phyloP scores from a whole-genome alignment of 345 rosid genomes.

The Tarenaya hassleriana region DNA sequence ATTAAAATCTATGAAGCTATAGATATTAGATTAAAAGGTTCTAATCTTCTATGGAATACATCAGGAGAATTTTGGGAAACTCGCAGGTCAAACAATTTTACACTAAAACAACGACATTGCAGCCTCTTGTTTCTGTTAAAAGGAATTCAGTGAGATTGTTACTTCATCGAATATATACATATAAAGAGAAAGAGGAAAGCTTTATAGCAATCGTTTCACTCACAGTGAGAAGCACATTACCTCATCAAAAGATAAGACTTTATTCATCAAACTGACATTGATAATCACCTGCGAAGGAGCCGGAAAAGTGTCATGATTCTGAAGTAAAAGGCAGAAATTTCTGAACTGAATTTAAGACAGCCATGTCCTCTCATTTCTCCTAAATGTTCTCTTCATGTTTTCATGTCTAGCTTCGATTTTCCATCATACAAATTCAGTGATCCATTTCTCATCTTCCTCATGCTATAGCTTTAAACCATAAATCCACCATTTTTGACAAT shows the following conservation, averaged over 20 bases:
- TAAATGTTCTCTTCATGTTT: too few species aligned
- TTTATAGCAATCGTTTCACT: neutral
- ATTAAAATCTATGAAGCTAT: neutral
- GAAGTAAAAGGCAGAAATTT: neutral
- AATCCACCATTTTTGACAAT: conserved; percentile 4
- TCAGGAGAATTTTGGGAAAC: neutral
- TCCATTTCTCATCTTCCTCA: conserved; percentile 2
- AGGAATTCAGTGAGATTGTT: too few species aligned
- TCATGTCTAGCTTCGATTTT: too few species aligned
- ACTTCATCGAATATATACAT: neutral
- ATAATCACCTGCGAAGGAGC: conserved; percentile 58
- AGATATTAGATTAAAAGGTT: neutral
- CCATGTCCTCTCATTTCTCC: too few species aligned
- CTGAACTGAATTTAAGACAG: neutral
- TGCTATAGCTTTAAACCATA: neutral
- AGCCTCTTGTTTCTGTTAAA: too few species aligned
- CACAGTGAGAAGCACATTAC: conserved; percentile 25
- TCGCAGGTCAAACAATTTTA: too few species aligned
- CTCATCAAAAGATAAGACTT: conserved; percentile 69
- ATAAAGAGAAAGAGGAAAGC: too few species aligned
- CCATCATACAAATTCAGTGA: neutral
- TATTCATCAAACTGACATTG: conserved; percentile 71
- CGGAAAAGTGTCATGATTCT: conserved; percentile 2
- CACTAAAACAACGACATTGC: neutral
- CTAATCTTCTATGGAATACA: conserved; percentile 10